Conservation (phyloP, 108 stramenopile genomes). For the Craspedostauros australis region DNA sequence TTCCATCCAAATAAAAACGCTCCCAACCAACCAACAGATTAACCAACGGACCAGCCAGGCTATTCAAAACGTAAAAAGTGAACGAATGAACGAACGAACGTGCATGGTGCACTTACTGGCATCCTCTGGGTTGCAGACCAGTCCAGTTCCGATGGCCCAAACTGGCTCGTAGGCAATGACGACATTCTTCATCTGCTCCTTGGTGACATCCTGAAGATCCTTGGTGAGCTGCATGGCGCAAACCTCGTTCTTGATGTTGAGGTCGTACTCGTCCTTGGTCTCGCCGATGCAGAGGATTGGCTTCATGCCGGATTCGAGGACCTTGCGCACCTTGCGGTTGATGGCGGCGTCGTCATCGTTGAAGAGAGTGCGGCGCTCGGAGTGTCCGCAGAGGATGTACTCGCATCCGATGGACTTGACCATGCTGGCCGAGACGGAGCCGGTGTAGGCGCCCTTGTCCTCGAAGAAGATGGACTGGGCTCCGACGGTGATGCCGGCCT, state of each 20-base stretch:
- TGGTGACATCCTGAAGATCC: conserved; percentile 70
- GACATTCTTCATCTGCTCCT: conserved; percentile 79
- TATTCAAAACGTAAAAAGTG: no score
- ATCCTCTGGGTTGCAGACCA: conserved; percentile 76
- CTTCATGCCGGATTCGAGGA: conserved; percentile 85
- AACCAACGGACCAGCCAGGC: no score
- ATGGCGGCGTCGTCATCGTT: conserved; percentile 92
- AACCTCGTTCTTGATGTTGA: conserved; percentile 84
- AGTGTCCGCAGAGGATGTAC: conserved; percentile 96
- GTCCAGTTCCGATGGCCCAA: conserved; percentile 97
- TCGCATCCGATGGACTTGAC: conserved; percentile 78
- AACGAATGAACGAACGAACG: no score
- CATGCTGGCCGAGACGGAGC: conserved; percentile 87
- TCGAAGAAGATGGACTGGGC: no score
- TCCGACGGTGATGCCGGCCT: conserved; percentile 63
- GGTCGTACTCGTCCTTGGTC: conserved; percentile 87
- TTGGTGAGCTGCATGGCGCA: conserved; percentile 88
- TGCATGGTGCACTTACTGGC: no score
- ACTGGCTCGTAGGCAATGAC: conserved; percentile 95
- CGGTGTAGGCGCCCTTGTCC: conserved; percentile 95
- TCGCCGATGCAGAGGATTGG: conserved; percentile 98
- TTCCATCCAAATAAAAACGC: no score
- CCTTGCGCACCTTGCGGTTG: conserved; percentile 83
- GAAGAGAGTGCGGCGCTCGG: conserved; percentile 92
- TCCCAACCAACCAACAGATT: no score